Evolutionary conservation across 2,329 filamentous ascomycete genomes (phyloP).

Genomic region (Trichoderma sp.): DNA sequence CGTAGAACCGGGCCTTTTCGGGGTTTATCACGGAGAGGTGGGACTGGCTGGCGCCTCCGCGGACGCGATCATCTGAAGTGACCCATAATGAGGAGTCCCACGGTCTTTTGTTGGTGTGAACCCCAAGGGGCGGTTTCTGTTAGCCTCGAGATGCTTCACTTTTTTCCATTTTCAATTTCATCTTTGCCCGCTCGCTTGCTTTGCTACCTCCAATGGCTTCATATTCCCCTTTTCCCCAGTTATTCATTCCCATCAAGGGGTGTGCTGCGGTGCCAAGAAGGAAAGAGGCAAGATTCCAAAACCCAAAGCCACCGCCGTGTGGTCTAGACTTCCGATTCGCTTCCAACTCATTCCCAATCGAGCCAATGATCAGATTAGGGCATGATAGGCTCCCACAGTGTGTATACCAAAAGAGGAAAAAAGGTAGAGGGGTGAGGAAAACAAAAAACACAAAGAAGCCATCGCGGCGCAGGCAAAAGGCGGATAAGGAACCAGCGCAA

Average conservation of each 20-base stretch:
- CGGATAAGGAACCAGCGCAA: neutral
- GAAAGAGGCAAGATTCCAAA: neutral
- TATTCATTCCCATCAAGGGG: neutral
- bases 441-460: neutral
- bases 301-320: neutral
- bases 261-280: neutral
- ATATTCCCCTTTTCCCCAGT: neutral
- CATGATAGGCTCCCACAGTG: neutral
- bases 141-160: constrained; percentile 12
- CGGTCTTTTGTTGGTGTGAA: constrained; percentile 42
- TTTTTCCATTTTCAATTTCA: neutral
- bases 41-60: constrained; percentile 67
- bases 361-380: neutral
- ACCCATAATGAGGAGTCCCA: constrained; percentile 67
- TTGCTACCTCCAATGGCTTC: neutral
- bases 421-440: neutral
- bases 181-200: neutral
- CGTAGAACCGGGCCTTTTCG: constrained; percentile 61
- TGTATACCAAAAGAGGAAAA: no score
- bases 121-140: constrained; percentile 8
- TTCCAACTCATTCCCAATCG: neutral
- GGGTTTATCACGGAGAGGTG: constrained; percentile 42
- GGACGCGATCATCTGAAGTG: constrained; percentile 73
- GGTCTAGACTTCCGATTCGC: neutral
- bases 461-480: neutral